Conservation (phyloP, 768 basidiomycete species). For the Boletus barrowsii region DNA sequence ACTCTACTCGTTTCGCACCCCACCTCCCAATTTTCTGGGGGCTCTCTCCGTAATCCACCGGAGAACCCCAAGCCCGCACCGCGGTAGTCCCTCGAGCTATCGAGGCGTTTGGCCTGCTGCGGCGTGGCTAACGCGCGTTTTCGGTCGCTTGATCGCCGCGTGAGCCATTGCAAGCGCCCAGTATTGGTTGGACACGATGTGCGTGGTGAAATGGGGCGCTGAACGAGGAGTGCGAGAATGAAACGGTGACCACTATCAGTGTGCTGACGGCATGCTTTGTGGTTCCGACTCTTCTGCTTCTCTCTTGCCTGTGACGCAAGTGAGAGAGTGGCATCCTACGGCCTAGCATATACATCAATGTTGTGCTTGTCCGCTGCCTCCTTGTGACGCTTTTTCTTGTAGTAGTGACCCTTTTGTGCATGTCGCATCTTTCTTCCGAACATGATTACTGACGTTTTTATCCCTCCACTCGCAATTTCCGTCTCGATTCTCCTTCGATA, state of each 20-base stretch:
- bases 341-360: conserved; percentile 60
- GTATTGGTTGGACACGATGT: conserved; percentile 82
- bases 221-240: conserved; percentile 88
- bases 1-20: conserved; percentile 88
- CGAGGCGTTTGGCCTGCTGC: conserved; percentile 82
- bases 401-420: conserved; percentile 28
- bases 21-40: conserved; percentile 98
- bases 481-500: conserved; percentile 23
- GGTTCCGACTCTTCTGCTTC: conserved; percentile 31
- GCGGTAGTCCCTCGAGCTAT: conserved; percentile 69
- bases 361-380: conserved; percentile 51
- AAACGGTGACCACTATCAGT: conserved; percentile 22
- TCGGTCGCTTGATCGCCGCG: conserved; percentile 95
- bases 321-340: conserved; percentile 39
- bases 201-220: conserved; percentile 97
- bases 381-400: conserved; percentile 46
- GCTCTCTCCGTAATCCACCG: conserved; percentile 86
- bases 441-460: conserved; percentile 59
- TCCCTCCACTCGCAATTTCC: conserved; percentile 36
- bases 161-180: conserved; percentile 62
- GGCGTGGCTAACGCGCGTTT: conserved; percentile 78
- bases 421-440: conserved; percentile 32
- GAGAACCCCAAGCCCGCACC: conserved; percentile 94
- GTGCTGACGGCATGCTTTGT: conserved; percentile 26
- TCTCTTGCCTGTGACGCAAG: conserved; percentile 72